phyloP scores from a whole-genome alignment of 306 rosid genomes.

The Cyamopsis tetragonoloba region DNA sequence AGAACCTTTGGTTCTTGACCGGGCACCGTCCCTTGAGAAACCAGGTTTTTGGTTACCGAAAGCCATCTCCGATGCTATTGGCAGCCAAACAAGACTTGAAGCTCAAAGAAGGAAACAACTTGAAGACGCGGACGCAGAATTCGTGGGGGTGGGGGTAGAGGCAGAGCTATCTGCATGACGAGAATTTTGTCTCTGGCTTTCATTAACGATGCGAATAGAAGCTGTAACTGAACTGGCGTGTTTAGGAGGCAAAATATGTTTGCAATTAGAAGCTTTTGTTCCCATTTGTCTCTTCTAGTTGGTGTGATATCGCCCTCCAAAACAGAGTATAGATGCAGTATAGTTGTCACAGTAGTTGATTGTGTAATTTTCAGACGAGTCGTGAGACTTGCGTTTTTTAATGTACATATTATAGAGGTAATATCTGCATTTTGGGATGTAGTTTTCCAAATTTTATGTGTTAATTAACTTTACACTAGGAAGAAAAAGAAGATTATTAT shows the following conservation, averaged over 20 bases:
- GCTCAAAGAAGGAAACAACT: conserved; percentile 55
- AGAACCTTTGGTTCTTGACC: conserved; percentile 86
- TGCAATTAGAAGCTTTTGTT: conserved; percentile 1
- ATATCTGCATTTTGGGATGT: neutral
- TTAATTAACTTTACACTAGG: neutral
- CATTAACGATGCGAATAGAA: conserved; percentile 4
- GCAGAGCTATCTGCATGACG: conserved; percentile 42
- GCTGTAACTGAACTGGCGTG: conserved; percentile 19
- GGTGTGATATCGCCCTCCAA: conserved; percentile 7
- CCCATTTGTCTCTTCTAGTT: neutral
- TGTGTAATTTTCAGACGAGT: conserved; percentile 3
- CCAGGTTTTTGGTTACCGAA: conserved; percentile 90
- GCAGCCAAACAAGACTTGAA: conserved; percentile 59
- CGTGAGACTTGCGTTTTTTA: neutral
- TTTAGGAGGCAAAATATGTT: conserved; percentile 19
- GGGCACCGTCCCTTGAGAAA: conserved; percentile 68
- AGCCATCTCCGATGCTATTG: conserved; percentile 69
- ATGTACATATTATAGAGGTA: neutral
- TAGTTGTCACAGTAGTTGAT: neutral
- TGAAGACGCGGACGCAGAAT: conserved; percentile 37
- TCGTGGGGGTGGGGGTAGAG: conserved; percentile 29
- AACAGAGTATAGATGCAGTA: neutral
- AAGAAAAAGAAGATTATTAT: neutral
- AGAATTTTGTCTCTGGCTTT: conserved; percentile 21
- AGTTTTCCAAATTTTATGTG: neutral